phyloP scores from a whole-genome alignment of 2,329 filamentous ascomycete species.

The Penicillium frequentans region DNA sequence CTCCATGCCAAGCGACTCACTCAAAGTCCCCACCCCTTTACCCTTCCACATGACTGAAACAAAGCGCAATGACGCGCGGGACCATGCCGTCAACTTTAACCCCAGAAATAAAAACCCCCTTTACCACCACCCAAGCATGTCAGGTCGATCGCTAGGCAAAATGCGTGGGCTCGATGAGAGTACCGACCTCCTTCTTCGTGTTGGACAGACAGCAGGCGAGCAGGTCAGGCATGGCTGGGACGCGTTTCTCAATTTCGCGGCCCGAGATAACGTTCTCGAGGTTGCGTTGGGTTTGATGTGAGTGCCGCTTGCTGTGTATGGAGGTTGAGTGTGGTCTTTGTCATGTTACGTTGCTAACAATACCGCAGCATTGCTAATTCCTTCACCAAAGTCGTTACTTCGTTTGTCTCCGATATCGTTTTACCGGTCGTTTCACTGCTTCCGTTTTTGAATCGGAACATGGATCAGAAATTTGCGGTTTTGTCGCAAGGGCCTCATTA shows the following conservation, averaged over 20 bases:
- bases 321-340: not conserved
- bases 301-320: conserved; percentile 1
- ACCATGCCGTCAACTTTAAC: not conserved
- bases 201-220: conserved; percentile 41
- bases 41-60: conserved; percentile 8
- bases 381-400: conserved; percentile 71
- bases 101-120: not conserved
- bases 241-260: conserved; percentile 70
- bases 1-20: conserved; percentile 12
- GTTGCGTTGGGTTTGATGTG: conserved; percentile 75
- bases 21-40: conserved; percentile 1
- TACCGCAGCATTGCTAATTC: conserved; percentile 59
- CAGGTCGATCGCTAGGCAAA: not conserved
- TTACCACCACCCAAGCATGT: not conserved
- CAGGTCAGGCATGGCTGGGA: conserved; percentile 56
- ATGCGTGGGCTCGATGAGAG: conserved; percentile 33
- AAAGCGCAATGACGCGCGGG: conserved; percentile 14
- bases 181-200: conserved; percentile 33
- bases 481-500: conserved; percentile 59
- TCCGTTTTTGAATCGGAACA: conserved; percentile 67
- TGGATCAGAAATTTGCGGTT: conserved; percentile 73
- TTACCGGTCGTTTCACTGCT: conserved; percentile 69
- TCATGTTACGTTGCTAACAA: not conserved
- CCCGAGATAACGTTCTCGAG: conserved; percentile 73
- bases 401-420: conserved; percentile 69